Base-by-base conservation (phyloP, 1,139 yeast genomes). In the Debaryomyces psychrophilus region DNA sequence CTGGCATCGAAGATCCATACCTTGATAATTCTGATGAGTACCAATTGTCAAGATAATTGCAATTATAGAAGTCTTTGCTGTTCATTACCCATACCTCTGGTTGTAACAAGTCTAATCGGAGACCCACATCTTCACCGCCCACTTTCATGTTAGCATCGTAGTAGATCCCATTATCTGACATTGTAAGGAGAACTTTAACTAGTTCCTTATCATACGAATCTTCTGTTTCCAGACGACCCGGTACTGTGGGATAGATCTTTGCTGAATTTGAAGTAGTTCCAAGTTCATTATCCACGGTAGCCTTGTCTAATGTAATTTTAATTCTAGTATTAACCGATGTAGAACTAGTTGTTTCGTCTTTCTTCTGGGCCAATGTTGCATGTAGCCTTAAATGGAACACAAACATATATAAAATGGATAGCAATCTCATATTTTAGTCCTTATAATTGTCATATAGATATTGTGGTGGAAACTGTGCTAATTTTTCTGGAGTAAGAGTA, bases 71-170 rank as follows among this genome's bases (percentile, higher is more conserved):
- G 3, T 50, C 44, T 9, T 59, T 48, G 4, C 60, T 60, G 48
- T 67, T 61, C 64, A 72, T 53, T 1, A 67, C 73, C 75, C 75
- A 71, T 1, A 69, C 40, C 18, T 70, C 72, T 4, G 74, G 71
- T 48, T 70, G 77, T 11, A 62, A 33, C 5, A 67, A 27, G 50
- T 71, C 77, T 36, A 71, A 44, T 18, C 74, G 48, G 15, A 71
- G 49, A 9, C 54, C 58, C 15, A 68, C 20, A 1, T 52, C 50
- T 5, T 51, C 50, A 14, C 39, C 47, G 7, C 48, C 52, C 7
- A 52, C 46, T 4, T 17, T 23, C n/a, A 50, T 33, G 17, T 45
- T 35, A 3, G 47, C 44, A 29, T 50, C 47, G 37, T 44, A 46
- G 36, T 43, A 46, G 14, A 11, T 7, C 34, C 47, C 47, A 29